Conservation (phyloP, 2,329 filamentous ascomycete genomes). For the Cordyceps tenuipes region DNA sequence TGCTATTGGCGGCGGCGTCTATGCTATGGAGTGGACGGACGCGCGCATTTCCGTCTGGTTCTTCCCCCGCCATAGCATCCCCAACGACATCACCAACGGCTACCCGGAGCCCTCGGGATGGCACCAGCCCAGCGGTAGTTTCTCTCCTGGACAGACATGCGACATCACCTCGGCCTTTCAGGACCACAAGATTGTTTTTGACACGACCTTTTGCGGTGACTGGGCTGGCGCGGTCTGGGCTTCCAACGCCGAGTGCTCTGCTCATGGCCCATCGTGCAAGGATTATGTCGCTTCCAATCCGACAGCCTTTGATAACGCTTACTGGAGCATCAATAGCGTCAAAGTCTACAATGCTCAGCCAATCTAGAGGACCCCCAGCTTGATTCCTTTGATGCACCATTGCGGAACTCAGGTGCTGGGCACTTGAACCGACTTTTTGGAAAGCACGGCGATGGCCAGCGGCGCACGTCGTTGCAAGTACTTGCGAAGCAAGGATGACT, state of each 20-base stretch:
- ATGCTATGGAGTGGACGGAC: constrained; percentile 69
- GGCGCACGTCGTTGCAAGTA: neutral
- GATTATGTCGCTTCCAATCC: constrained; percentile 67
- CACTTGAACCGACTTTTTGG: neutral
- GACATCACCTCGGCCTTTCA: constrained; percentile 63
- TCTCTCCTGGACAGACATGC: constrained; percentile 58
- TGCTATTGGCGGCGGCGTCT: constrained; percentile 57
- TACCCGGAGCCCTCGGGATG: constrained; percentile 60
- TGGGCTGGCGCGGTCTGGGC: constrained; percentile 72
- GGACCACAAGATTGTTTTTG: constrained; percentile 67
- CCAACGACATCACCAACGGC: constrained; percentile 50
- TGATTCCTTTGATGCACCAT: constrained; percentile 1
- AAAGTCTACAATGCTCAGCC: constrained; percentile 43
- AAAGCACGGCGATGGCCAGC: neutral
- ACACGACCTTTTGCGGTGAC: constrained; percentile 79
- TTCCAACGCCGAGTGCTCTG: constrained; percentile 46
- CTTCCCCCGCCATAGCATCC: constrained; percentile 61
- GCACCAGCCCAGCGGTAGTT: constrained; percentile 60
- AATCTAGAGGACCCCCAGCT: neutral
- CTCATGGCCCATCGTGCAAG: constrained; percentile 56
- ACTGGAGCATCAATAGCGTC: constrained; percentile 68
- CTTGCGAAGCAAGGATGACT: neutral
- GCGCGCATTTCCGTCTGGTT: constrained; percentile 70
- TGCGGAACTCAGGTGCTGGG: neutral
- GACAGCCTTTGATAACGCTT: constrained; percentile 59